phyloP scores from a whole-genome alignment of 176 grass and related monocot species.

The Lolium perenne region DNA sequence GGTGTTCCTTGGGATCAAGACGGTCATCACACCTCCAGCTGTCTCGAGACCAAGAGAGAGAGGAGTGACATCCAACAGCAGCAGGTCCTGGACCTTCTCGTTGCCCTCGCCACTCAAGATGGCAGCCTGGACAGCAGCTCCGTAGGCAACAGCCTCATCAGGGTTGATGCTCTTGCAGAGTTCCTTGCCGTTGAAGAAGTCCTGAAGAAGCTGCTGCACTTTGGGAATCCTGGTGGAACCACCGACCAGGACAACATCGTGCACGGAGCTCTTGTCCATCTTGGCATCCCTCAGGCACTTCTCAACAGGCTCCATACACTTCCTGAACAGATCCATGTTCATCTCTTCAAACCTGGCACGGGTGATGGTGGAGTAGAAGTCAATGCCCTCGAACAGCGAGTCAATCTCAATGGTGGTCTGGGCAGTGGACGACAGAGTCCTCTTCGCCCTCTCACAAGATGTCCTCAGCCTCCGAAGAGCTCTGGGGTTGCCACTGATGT shows the following conservation, averaged over 20 bases:
- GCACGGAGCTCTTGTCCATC: conserved; percentile 64
- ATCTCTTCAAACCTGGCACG: conserved; percentile 62
- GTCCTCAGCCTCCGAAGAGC: conserved; percentile 60
- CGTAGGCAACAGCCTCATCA: conserved; percentile 58
- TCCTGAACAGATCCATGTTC: conserved; percentile 68
- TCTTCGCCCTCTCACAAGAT: conserved; percentile 67
- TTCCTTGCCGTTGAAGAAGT: conserved; percentile 69
- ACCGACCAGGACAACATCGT: conserved; percentile 63
- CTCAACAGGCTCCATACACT: conserved; percentile 68
- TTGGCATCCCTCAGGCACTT: conserved; percentile 68
- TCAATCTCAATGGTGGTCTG: conserved; percentile 71
- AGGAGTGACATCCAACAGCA: conserved; percentile 61
- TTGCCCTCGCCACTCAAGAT: conserved; percentile 72
- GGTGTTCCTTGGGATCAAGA: conserved; percentile 69
- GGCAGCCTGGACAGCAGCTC: conserved; percentile 58
- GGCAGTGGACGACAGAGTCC: conserved; percentile 66
- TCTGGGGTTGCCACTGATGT: conserved; percentile 67
- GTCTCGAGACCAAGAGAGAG: conserved; percentile 60
- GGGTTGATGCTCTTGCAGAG: conserved; percentile 74
- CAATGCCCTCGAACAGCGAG: conserved; percentile 51
- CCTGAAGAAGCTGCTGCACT: conserved; percentile 67
- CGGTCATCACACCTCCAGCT: conserved; percentile 58
- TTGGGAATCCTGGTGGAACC: conserved; percentile 66
- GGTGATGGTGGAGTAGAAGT: conserved; percentile 71
- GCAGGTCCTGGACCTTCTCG: conserved; percentile 72